phyloP scores from a whole-genome alignment of 495 filamentous ascomycete genomes.

The Neurospora sp. region DNA sequence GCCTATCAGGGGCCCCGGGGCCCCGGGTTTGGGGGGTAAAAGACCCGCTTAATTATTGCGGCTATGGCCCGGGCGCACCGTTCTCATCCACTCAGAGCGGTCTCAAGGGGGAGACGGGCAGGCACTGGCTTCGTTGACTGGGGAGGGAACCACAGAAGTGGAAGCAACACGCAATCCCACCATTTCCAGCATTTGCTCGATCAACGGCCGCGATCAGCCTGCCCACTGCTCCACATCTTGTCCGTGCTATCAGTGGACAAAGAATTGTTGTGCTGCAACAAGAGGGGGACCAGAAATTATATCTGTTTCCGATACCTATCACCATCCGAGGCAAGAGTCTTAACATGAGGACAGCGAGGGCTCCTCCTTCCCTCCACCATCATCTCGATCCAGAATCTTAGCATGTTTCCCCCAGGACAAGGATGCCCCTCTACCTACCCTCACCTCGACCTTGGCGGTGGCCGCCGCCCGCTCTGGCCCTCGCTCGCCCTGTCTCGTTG shows the following conservation, averaged over 20 bases:
- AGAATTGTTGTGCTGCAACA: background rate
- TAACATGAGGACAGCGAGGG: background rate
- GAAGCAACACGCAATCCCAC: background rate
- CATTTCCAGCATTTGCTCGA: background rate
- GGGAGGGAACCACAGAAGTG: background rate
- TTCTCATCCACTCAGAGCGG: background rate
- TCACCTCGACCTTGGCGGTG: background rate
- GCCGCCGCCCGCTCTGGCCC: background rate
- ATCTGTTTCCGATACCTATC: background rate
- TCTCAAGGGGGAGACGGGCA: background rate
- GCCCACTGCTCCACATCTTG: background rate
- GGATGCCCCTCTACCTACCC: background rate
- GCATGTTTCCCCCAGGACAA: background rate
- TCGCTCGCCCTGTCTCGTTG: background rate
- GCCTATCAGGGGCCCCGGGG: constrained; percentile 2
- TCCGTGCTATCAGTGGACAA: background rate
- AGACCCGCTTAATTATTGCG: constrained; percentile 1
- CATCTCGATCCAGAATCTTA: background rate
- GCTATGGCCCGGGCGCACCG: background rate
- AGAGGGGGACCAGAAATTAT: background rate
- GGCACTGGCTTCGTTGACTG: background rate
- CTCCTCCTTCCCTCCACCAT: background rate
- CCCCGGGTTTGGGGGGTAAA: background rate
- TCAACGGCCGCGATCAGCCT: background rate
- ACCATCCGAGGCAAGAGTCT: background rate